Base-by-base conservation (phyloP, 2,329 filamentous ascomycete species). In the Alternaria dauci region DNA sequence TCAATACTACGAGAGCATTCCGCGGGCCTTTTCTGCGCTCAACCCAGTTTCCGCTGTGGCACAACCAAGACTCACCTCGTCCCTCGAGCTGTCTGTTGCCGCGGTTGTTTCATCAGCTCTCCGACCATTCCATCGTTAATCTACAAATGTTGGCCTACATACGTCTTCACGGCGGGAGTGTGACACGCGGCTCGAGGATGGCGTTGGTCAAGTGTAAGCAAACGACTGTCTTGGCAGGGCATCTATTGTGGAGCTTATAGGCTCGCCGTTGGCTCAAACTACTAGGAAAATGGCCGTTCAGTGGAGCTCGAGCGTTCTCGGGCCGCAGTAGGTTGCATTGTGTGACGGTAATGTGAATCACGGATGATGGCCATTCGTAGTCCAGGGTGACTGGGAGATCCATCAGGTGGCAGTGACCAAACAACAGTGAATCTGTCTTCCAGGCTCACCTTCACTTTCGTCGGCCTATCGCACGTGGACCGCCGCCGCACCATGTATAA, bases 381-480 rank as follows among this genome's bases (percentile, higher is more conserved):
- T 46, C 48, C 58, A 54, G 43, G n/a, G 44, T 58, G 57, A 64
- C 48, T 11, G 47, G 39, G 44, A 16, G 23, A 38, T 53, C 46
- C 55, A 61, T 65, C 65, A 71, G 62, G 59, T 54, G 63, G 47
- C 47, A 43, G 16, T 23, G 9, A 8, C 55, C 70, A 69, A 70
- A 71, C 72, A 65, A 52, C 58, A 43, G 36, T 2, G 23, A 20
- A 42, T 52, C 41, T 26, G 62, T 68, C 62, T 68, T 52, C 58
- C 53, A 42, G 46, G 56, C 52, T 42, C 59, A 56, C n/a, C 65
- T 68, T 71, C 70, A 72, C 70, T 57, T 41, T 41, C 18, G 34
- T 42, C 48, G 41, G 43, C 48, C 55, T 51, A 26, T 47, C 57
- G 18, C 18, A 36, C 34, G 46, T 50, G 44, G 47, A 44, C 61